Evolutionary conservation across 306 rosid species (phyloP).

Genomic region (Prunus armeniaca): DNA sequence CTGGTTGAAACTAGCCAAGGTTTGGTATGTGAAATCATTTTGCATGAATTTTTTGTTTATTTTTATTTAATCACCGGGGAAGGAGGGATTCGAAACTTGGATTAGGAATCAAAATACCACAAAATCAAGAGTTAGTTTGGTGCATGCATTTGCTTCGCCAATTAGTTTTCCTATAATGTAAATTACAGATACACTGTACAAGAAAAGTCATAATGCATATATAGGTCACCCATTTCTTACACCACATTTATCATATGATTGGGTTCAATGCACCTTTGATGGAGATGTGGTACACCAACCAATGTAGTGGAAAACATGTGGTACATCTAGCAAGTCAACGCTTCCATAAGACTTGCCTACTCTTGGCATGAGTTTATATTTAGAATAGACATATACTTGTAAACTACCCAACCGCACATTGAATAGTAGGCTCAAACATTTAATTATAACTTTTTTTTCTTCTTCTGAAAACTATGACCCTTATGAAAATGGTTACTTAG

Average conservation of each 20-base stretch:
- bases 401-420: neutral
- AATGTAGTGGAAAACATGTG: neutral
- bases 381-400: neutral
- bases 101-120: too few species aligned
- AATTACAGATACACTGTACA: neutral
- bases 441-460: too few species aligned
- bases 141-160: too few species aligned
- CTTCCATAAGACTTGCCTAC: neutral
- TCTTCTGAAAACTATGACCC: neutral
- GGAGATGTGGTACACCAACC: neutral
- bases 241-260: neutral
- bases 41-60: neutral
- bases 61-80: neutral
- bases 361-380: too few species aligned
- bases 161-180: too few species aligned
- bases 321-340: neutral
- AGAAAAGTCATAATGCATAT: neutral
- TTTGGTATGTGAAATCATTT: slow-evolving; percentile 9
- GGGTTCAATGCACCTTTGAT: too few species aligned
- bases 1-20: slow-evolving; percentile 19
- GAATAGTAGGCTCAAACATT: neutral
- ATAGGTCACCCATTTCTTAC: neutral
- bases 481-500: neutral
- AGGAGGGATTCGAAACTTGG: too few species aligned
- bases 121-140: too few species aligned